phyloP scores from a whole-genome alignment of 345 rosid genomes.

The Sonneratia caseolaris region DNA sequence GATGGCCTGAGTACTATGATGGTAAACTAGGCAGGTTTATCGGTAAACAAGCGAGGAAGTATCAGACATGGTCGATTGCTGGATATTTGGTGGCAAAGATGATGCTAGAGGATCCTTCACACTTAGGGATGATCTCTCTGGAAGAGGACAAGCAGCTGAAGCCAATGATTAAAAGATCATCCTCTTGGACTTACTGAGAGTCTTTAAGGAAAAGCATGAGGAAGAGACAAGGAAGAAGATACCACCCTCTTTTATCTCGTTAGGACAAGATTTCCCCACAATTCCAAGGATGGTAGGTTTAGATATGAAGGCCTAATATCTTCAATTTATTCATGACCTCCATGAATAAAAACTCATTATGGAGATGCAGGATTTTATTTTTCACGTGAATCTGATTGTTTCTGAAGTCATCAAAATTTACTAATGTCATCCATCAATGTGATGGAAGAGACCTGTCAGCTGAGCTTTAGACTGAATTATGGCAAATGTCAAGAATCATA shows the following conservation, averaged over 20 bases:
- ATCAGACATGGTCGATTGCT: constrained; percentile 14
- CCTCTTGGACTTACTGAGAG: constrained; percentile 21
- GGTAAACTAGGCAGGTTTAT: constrained; percentile 27
- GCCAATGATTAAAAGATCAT: constrained; percentile 22
- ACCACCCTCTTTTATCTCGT: neutral
- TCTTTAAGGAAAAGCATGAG: neutral
- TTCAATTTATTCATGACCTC: neutral
- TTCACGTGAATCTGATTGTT: neutral
- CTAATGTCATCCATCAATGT: neutral
- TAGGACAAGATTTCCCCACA: neutral
- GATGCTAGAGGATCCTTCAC: constrained; percentile 36
- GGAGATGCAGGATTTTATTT: too few relatives aligned
- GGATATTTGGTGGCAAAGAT: constrained; percentile 35
- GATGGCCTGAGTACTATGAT: constrained; percentile 35
- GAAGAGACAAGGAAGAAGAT: neutral
- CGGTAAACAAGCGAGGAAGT: constrained; percentile 24
- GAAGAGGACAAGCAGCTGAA: constrained; percentile 34
- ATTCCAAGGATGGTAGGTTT: neutral
- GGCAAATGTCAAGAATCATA: neutral
- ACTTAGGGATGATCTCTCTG: constrained; percentile 10
- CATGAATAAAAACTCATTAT: neutral
- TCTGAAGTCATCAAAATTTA: neutral
- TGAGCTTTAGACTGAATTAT: neutral
- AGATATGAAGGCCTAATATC: neutral
- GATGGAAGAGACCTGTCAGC: neutral